phyloP scores from a whole-genome alignment of 2,329 filamentous ascomycete genomes.

The Colletotrichum ledebouriae region DNA sequence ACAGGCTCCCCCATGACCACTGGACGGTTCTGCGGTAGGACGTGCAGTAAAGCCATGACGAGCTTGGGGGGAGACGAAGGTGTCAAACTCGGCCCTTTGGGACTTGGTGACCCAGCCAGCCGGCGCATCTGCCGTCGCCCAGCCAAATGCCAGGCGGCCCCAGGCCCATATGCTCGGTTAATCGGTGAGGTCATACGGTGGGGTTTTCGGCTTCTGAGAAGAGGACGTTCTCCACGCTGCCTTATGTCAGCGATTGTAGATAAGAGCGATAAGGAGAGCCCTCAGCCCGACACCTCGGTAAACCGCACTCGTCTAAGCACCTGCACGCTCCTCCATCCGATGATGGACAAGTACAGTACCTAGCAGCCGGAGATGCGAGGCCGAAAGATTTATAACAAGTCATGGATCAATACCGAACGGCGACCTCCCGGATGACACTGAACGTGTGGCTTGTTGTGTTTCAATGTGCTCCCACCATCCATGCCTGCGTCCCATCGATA shows the following conservation, averaged over 20 bases:
- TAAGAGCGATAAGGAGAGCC: background rate
- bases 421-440: conserved; percentile 9
- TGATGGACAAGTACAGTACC: too few species aligned
- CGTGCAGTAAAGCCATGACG: conserved; percentile 1
- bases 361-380: background rate
- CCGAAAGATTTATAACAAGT: background rate
- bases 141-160: background rate
- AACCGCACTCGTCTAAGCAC: background rate
- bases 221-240: background rate
- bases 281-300: background rate
- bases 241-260: background rate
- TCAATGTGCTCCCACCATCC: conserved; percentile 22
- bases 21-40: background rate
- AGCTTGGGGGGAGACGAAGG: background rate
- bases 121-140: conserved; percentile 7
- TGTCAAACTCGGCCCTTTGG: conserved; percentile 22
- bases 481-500: background rate
- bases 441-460: conserved; percentile 15
- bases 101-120: background rate
- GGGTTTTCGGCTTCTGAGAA: conserved; percentile 7
- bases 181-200: conserved; percentile 29
- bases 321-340: too few species aligned
- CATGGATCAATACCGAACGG: too few species aligned
- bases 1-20: conserved; percentile 4
- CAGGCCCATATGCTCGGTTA: conserved; percentile 29